A percentile compares a stretch with the other conserved stretches of the same genome.
phyloP scores from a whole-genome alignment of 352 stramenopile genomes.

The Peronospora belbahrii region DNA sequence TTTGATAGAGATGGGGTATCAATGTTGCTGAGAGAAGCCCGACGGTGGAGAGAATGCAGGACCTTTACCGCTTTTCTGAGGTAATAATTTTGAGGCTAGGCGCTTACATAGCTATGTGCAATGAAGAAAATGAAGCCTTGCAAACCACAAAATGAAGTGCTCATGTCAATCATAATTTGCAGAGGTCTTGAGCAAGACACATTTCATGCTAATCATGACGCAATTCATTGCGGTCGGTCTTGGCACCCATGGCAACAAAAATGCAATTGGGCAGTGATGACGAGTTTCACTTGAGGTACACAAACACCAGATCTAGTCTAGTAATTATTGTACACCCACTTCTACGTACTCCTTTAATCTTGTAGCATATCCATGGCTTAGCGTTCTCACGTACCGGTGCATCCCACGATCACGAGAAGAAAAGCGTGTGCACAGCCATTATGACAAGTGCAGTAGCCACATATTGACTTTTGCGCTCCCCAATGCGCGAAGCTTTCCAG shows the following conservation, averaged over 20 bases:
- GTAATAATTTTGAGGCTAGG: conserved; percentile 8
- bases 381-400: too few relatives aligned
- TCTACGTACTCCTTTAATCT: too few relatives aligned
- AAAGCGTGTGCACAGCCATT: conserved; percentile 90
- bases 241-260: too few relatives aligned
- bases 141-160: not conserved
- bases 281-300: too few relatives aligned
- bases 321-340: too few relatives aligned
- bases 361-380: too few relatives aligned
- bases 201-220: conserved; percentile 6
- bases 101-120: conserved; percentile 15
- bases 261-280: too few relatives aligned
- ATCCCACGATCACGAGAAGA: conserved; percentile 52
- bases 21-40: conserved; percentile 17
- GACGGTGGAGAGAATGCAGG: conserved; percentile 18
- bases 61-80: conserved; percentile 11
- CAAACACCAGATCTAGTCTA: too few relatives aligned
- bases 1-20: not conserved
- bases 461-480: conserved; percentile 88
- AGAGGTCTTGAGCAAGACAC: not conserved
- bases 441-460: conserved; percentile 72
- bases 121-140: conserved; percentile 14
- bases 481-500: conserved; percentile 90
- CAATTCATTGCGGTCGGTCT: too few relatives aligned
- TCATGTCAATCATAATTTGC: not conserved